phyloP scores from a whole-genome alignment of 1,284 basidiomycete genomes.

The Malassezia vespertilionis region DNA sequence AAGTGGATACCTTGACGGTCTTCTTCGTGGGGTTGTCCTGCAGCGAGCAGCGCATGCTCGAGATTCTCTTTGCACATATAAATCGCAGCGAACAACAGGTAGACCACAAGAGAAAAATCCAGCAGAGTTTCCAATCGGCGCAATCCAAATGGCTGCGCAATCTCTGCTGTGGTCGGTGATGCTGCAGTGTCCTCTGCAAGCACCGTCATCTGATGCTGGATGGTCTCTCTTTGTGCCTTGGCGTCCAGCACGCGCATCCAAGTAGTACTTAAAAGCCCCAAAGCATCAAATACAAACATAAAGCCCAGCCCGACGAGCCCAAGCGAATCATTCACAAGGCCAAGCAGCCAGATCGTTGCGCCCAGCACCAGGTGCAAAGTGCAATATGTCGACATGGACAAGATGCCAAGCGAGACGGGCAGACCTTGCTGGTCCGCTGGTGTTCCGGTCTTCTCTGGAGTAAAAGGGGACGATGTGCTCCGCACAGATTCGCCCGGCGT shows the following conservation, averaged over 20 bases:
- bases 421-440: conserved; percentile 10
- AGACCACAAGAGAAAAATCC: conserved; percentile 76
- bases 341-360: conserved; percentile 68
- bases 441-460: conserved; percentile 18
- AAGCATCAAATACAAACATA: conserved; percentile 84
- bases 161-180: background rate
- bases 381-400: conserved; percentile 48
- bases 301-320: conserved; percentile 83
- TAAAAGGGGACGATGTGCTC: conserved; percentile 7
- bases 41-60: conserved; percentile 43
- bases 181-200: background rate
- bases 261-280: conserved; percentile 25
- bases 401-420: conserved; percentile 1
- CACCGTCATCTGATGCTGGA: too few species aligned
- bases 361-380: conserved; percentile 52
- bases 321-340: conserved; percentile 76
- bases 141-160: conserved; percentile 51
- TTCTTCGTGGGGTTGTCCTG: conserved; percentile 18
- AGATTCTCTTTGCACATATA: conserved; percentile 89
- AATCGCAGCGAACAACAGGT: conserved; percentile 76
- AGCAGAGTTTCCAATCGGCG: conserved; percentile 64
- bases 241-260: background rate
- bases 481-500: background rate
- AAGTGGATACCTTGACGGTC: conserved; percentile 18
- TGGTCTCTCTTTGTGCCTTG: too few species aligned